Evolutionary conservation across 345 rosid genomes (phyloP).

Genomic region (Jatropha curcas): DNA sequence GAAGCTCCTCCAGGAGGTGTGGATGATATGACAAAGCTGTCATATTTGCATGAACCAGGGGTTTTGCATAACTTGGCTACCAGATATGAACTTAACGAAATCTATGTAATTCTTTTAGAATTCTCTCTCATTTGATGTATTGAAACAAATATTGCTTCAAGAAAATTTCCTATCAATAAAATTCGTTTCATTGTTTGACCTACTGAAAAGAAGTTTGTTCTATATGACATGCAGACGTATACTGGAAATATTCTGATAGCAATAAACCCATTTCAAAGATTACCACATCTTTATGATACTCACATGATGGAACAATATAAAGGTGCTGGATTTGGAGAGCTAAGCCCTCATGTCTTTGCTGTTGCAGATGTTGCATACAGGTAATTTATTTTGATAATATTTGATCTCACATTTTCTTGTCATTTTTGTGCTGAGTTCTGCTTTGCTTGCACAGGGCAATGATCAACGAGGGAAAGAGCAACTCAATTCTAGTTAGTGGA

Average conservation of each 20-base stretch:
- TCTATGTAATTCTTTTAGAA: slow-evolving; percentile 57
- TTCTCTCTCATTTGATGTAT: slow-evolving; percentile 13
- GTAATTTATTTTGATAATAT: slow-evolving; percentile 38
- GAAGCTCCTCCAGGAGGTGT: slow-evolving; percentile 99
- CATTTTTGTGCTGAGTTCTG: slow-evolving; percentile 29
- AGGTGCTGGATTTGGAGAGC: slow-evolving; percentile 97
- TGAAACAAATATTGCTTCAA: slow-evolving; percentile 16
- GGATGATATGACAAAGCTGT: slow-evolving; percentile 99
- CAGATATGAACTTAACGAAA: slow-evolving; percentile 98
- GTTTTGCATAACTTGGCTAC: slow-evolving; percentile 86
- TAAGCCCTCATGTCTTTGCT: slow-evolving; percentile 98
- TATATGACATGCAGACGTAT: slow-evolving; percentile 63
- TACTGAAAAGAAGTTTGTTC: slow-evolving; percentile 18
- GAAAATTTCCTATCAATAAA: slow-evolving; percentile 12
- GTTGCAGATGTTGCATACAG: slow-evolving; percentile 99
- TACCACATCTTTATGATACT: slow-evolving; percentile 96
- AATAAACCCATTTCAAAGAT: slow-evolving; percentile 97
- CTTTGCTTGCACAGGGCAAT: slow-evolving; percentile 66
- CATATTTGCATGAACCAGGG: slow-evolving; percentile 98
- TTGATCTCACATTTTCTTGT: slow-evolving; percentile 16
- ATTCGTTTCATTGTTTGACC: slow-evolving; percentile 7
- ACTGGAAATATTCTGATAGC: slow-evolving; percentile 98
- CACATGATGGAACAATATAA: slow-evolving; percentile 99
- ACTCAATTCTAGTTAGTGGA: slow-evolving; percentile 99
- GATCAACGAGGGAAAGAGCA: slow-evolving; percentile 98